These are phyloP conservation scores for Purshia tridentata DNA, from an alignment of 306 rosid species.

Conservation along the genomic window DNA sequence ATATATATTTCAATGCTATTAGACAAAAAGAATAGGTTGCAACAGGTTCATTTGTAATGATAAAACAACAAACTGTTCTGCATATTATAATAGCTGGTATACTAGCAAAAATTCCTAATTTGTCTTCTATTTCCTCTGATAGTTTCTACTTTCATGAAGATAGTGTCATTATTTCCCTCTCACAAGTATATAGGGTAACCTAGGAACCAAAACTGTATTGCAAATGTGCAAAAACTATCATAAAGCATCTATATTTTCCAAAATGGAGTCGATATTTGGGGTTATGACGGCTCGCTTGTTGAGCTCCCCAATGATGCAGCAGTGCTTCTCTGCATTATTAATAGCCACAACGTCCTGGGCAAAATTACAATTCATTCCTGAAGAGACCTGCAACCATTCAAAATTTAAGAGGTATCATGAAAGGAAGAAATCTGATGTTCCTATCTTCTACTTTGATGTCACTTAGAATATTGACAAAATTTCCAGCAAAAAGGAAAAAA, in stretches of 20 bases:
- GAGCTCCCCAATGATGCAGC: slow-evolving; percentile 64
- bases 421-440: background rate
- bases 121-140: slow-evolving; percentile 6
- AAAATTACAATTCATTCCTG: slow-evolving; percentile 68
- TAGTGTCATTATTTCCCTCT: background rate
- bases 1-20: background rate
- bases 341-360: slow-evolving; percentile 66
- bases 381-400: slow-evolving; percentile 56
- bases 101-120: background rate
- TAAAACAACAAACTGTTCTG: background rate
- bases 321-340: slow-evolving; percentile 54
- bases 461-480: background rate
- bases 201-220: slow-evolving; percentile 20
- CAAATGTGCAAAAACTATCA: slow-evolving; percentile 31
- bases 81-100: background rate
- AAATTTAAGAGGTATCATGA: no score
- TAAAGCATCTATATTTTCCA: slow-evolving; percentile 41
- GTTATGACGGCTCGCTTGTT: slow-evolving; percentile 56
- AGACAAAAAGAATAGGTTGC: background rate
- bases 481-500: no score
- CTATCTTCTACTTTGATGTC: background rate
- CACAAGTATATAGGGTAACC: background rate
- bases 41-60: slow-evolving; percentile 1
- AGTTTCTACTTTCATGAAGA: background rate
- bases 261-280: slow-evolving; percentile 58